Evolutionary conservation across 768 basidiomycete species (phyloP).

Genomic region (Suillus subaureus): DNA sequence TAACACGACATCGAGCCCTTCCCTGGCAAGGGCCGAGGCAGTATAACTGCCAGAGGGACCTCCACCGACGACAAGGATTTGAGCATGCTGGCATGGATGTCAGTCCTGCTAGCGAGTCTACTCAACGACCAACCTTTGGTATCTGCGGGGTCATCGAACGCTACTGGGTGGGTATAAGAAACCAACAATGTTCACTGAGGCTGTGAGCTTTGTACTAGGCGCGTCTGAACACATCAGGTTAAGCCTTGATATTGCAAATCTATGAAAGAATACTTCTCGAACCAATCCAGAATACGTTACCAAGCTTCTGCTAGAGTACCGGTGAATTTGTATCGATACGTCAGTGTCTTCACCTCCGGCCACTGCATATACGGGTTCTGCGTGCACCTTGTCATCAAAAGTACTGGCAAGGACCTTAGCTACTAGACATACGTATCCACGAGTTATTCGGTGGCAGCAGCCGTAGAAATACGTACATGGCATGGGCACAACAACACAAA

Average conservation of each 20-base stretch:
- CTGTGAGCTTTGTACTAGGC: no score
- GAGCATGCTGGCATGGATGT: conserved; percentile 20
- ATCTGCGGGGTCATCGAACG: not conserved
- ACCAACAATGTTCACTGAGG: no score
- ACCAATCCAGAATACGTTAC: not conserved
- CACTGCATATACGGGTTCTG: not conserved
- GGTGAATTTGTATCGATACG: not conserved
- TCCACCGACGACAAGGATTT: conserved; percentile 55
- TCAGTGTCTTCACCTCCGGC: not conserved
- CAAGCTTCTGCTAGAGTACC: not conserved
- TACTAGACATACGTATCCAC: not conserved
- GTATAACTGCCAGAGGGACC: conserved; percentile 61
- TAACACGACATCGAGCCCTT: conserved; percentile 58
- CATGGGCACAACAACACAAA: not conserved
- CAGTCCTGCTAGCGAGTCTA: not conserved
- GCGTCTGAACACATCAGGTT: no score
- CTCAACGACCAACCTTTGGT: conserved; percentile 20
- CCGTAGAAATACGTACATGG: not conserved
- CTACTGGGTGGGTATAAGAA: not conserved
- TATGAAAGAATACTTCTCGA: not conserved
- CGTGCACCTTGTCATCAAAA: not conserved
- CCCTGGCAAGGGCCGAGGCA: conserved; percentile 56
- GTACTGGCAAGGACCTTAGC: not conserved
- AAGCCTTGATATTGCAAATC: not conserved
- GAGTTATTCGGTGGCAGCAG: not conserved